Evolutionary conservation across 257 asterid species (phyloP).

Genomic region (Gynochthodes officinalis): DNA sequence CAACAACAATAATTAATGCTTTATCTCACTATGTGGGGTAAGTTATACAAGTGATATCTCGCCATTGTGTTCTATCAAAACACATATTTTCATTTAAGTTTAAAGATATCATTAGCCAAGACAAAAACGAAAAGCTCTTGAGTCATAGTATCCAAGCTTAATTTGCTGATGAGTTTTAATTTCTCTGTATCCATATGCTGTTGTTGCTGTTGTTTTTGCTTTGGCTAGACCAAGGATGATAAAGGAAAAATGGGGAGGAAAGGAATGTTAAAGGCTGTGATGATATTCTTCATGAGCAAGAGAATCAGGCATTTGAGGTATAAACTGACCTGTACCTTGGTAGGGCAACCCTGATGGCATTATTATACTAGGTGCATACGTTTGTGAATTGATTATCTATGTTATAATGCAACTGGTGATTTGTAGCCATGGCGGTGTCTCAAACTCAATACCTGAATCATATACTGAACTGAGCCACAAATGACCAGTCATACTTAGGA

Average conservation of each 20-base stretch:
- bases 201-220: neutral
- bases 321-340: slow-evolving; percentile 36
- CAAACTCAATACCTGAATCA: slow-evolving; percentile 6
- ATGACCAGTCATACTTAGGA: too few species aligned
- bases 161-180: neutral
- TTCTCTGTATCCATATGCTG: neutral
- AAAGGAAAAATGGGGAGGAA: too few species aligned
- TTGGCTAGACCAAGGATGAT: neutral
- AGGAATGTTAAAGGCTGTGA: neutral
- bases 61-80: too few species aligned
- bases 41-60: too few species aligned
- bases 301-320: slow-evolving; percentile 12
- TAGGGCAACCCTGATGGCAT: slow-evolving; percentile 30
- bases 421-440: slow-evolving; percentile 30
- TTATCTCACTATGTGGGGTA: too few species aligned
- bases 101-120: too few species aligned
- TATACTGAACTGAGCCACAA: slow-evolving; percentile 22
- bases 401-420: slow-evolving; percentile 10
- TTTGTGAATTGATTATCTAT: neutral
- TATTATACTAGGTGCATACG: neutral
- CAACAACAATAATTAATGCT: too few species aligned
- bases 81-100: too few species aligned
- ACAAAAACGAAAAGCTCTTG: neutral
- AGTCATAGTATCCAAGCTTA: too few species aligned
- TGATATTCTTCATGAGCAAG: neutral